A percentile compares a stretch with the other conserved stretches of the same genome.
These are phyloP conservation scores for Solanum okadae DNA, from an alignment of 257 asterid genomes.

Conservation along the genomic window DNA sequence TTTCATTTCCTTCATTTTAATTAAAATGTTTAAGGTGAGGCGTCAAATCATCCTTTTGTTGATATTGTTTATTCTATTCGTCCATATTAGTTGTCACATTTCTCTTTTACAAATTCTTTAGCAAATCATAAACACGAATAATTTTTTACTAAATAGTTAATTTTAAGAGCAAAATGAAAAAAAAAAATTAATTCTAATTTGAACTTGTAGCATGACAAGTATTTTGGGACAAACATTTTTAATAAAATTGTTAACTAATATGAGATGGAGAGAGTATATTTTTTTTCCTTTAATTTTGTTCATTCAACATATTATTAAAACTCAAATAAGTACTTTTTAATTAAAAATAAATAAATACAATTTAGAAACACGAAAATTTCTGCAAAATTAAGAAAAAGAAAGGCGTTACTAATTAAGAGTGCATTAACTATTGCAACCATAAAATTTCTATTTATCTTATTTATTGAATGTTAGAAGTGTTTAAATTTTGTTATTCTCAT, in stretches of 20 bases:
- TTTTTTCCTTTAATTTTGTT: neutral
- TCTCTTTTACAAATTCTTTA: neutral
- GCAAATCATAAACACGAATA: too few relatives aligned
- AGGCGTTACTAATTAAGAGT: neutral
- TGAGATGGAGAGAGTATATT: neutral
- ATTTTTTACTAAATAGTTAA: too few relatives aligned
- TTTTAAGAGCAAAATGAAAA: neutral
- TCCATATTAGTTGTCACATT: neutral
- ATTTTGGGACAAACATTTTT: neutral
- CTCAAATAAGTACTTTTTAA: neutral
- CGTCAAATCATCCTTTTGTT: neutral
- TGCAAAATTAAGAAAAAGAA: too few relatives aligned
- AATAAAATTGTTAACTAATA: neutral
- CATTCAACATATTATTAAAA: neutral
- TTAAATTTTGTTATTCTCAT: too few relatives aligned
- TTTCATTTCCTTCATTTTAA: neutral
- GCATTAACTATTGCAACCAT: neutral
- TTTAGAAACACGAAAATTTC: neutral
- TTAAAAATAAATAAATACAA: neutral
- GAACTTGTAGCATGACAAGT: neutral
- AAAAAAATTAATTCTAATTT: too few relatives aligned
- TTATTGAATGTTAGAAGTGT: neutral
- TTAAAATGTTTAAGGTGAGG: neutral
- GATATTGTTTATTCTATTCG: neutral
- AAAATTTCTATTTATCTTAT: neutral